These are phyloP conservation scores for Physcia stellaris DNA, from an alignment of 495 filamentous ascomycete species.

Conservation along the genomic window DNA sequence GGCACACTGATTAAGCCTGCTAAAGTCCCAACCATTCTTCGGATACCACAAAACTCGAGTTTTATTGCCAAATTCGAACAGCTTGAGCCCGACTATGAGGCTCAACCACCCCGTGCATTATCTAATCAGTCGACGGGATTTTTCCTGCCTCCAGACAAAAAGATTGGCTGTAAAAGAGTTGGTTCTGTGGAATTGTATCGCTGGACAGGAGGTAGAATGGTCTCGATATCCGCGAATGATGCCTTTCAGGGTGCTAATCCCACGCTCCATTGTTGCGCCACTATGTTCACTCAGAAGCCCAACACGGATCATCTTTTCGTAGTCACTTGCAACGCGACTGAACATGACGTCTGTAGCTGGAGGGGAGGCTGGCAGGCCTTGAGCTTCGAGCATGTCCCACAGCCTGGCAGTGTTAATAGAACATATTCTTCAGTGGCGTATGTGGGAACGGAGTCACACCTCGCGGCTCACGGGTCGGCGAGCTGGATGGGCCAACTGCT, in stretches of 20 bases:
- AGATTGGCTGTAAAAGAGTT: background rate
- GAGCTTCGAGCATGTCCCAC: background rate
- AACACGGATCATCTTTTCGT: slow-evolving; percentile 8
- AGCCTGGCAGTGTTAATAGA: background rate
- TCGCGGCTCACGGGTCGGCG: slow-evolving; percentile 7
- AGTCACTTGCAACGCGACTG: slow-evolving; percentile 2
- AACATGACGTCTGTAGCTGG: background rate
- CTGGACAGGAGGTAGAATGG: slow-evolving; percentile 7
- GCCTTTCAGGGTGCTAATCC: background rate
- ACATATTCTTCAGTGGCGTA: slow-evolving; percentile 2
- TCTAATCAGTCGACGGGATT: background rate
- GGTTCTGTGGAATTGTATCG: background rate
- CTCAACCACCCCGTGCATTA: background rate
- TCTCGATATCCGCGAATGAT: background rate
- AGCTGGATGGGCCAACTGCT: slow-evolving; percentile 12
- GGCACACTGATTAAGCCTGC: too few relatives aligned
- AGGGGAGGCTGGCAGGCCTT: slow-evolving; percentile 2
- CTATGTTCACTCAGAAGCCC: slow-evolving; percentile 9
- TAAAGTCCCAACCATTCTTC: too few relatives aligned
- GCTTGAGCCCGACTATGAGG: slow-evolving; percentile 4
- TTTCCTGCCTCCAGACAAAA: slow-evolving; percentile 4
- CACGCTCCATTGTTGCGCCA: background rate
- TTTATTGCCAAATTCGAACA: slow-evolving; percentile 5
- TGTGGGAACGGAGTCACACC: background rate
- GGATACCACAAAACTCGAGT: background rate